phyloP scores from a whole-genome alignment of 176 grass and related monocot species.

The Alloteropsis semialata region DNA sequence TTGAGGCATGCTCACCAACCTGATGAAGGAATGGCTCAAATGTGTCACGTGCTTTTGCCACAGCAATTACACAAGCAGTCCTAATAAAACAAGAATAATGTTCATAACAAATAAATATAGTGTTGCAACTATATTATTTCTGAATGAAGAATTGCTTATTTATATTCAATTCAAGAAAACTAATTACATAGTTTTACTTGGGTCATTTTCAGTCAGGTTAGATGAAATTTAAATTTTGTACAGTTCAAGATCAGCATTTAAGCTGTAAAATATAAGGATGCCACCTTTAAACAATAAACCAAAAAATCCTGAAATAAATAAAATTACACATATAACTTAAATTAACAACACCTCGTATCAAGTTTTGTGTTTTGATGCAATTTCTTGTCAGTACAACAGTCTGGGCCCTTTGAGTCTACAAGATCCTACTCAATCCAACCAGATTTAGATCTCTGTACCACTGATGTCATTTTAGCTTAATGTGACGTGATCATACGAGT shows the following conservation, averaged over 20 bases:
- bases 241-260: background rate
- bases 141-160: background rate
- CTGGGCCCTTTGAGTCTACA: too few relatives aligned
- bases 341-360: background rate
- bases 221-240: background rate
- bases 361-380: background rate
- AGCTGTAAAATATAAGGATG: background rate
- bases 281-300: background rate
- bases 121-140: constrained; percentile 15
- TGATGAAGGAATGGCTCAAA: constrained; percentile 97
- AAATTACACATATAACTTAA: background rate
- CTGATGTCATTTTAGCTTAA: background rate
- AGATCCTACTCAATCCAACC: background rate
- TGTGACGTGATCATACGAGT: background rate
- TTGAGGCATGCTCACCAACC: constrained; percentile 46
- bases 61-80: constrained; percentile 97
- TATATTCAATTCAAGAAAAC: background rate
- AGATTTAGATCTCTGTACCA: too few relatives aligned
- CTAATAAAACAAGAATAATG: constrained; percentile 39
- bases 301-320: background rate
- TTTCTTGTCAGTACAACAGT: background rate
- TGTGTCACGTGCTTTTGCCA: constrained; percentile 81
- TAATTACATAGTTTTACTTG: background rate
- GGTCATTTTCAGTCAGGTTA: background rate
- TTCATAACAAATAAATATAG: constrained; percentile 32